Evolutionary conservation across 371 early-diverging fungal genomes (phyloP), one percentile per base, ranked within the genome.

Genomic region (Rhizopus arrhizus): DNA sequence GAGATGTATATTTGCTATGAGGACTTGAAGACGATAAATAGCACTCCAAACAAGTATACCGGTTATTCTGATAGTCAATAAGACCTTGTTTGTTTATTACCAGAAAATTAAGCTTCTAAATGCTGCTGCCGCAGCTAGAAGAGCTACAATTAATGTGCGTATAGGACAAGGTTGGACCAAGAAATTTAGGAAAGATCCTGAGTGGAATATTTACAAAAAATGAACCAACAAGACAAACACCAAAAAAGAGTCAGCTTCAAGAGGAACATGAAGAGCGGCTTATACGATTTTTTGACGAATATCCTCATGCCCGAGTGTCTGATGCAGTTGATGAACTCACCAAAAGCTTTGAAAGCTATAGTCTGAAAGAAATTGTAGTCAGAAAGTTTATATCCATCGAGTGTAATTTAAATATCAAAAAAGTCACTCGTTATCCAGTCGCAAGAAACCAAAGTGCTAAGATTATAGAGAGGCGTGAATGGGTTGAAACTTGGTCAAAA

Each of bases 191-290:
- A 49, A 58, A 11, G 41, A 58, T 58, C 22, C 31, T 29, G 49
- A 49, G 9, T 58, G 40, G 50, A 50, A 49, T 29, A 58, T 58
- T 49, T 36, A n/a, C n/a, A n/a, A n/a, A n/a, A n/a, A n/a, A n/a
- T n/a, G n/a, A n/a, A n/a, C n/a, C n/a, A n/a, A n/a, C n/a, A n/a
- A n/a, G n/a, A n/a, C n/a, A n/a, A n/a, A n/a, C n/a, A n/a, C n/a
- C n/a, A n/a, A n/a, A n/a, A n/a, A n/a, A n/a, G n/a, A 28, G 40
- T 16, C 48, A 58, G 33, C 41, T 38, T 38, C 35, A 58, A 15
- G 22, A 58, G 49, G 58, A 58, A 28, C 58, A 58, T 28, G 49
- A 58, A 49, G 38, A 50, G 29, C 41, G 29, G 4, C 40, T 58
- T 49, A 3, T 49, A 4, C 32, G 36, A 29, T 40, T 58, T 58